Percentiles rank a stretch among this genome's conserved stretches.
phyloP scores from a whole-genome alignment of 1,284 basidiomycete species.

The Fomitopsis palustris region DNA sequence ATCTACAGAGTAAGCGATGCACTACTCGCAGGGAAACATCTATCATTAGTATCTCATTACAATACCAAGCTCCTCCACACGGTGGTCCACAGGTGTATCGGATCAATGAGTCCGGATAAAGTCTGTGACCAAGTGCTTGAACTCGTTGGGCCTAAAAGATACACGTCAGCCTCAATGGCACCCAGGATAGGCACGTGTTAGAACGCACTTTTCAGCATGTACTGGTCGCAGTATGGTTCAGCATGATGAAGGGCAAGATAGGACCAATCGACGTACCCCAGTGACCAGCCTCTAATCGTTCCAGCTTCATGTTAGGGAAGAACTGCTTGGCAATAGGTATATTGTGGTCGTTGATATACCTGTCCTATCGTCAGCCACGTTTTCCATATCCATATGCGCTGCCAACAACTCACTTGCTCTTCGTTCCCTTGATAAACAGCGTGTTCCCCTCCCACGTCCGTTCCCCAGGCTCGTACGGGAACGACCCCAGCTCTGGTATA shows the following conservation, averaged over 20 bases:
- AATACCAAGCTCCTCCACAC: too few relatives aligned
- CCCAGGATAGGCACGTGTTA: neutral
- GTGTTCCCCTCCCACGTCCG: slow-evolving; percentile 57
- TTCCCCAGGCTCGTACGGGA: slow-evolving; percentile 66
- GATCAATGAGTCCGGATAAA: slow-evolving; percentile 30
- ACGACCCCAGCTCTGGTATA: slow-evolving; percentile 68
- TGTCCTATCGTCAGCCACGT: slow-evolving; percentile 19
- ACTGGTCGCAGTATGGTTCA: slow-evolving; percentile 32
- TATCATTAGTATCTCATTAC: too few relatives aligned
- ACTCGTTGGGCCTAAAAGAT: slow-evolving; percentile 41
- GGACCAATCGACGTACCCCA: slow-evolving; percentile 51
- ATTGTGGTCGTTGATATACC: slow-evolving; percentile 72
- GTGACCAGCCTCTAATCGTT: slow-evolving; percentile 58
- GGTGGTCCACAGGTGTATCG: too few relatives aligned
- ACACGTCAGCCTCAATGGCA: slow-evolving; percentile 4
- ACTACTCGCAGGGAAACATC: too few relatives aligned
- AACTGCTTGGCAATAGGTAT: slow-evolving; percentile 54
- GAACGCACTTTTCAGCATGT: slow-evolving; percentile 51
- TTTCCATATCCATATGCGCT: too few relatives aligned
- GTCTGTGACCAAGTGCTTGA: slow-evolving; percentile 38
- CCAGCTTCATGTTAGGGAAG: slow-evolving; percentile 62
- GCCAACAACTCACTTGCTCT: slow-evolving; percentile 53
- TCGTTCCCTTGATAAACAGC: slow-evolving; percentile 76
- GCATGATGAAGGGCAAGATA: neutral
- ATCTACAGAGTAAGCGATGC: too few relatives aligned